Conservation (phyloP, 129 eudicot species). For the Kitagawia praeruptora region DNA sequence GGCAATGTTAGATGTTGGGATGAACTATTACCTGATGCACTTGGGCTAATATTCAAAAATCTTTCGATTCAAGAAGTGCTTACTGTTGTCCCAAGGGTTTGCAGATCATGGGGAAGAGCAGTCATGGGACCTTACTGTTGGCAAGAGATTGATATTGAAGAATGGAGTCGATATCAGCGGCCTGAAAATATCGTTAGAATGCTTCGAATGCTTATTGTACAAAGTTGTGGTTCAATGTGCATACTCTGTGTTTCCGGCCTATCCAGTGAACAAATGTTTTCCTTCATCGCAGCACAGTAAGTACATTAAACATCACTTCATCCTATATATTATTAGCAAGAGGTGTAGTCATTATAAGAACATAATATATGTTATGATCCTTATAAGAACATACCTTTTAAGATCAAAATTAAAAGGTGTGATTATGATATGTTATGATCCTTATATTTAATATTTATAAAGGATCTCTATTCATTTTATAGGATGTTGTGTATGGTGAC, state of each 20-base stretch:
- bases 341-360: too few relatives aligned
- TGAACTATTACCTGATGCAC: slow-evolving; percentile 43
- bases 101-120: slow-evolving; percentile 44
- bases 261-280: slow-evolving; percentile 18
- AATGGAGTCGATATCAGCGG: slow-evolving; percentile 35
- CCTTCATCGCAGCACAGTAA: slow-evolving; percentile 40
- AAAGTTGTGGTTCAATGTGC: slow-evolving; percentile 38
- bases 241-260: slow-evolving; percentile 39
- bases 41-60: slow-evolving; percentile 39
- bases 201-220: slow-evolving; percentile 28
- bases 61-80: slow-evolving; percentile 40
- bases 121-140: slow-evolving; percentile 55
- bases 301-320: not conserved
- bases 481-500: too few relatives aligned
- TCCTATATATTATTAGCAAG: not conserved
- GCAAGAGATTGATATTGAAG: slow-evolving; percentile 60
- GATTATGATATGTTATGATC: too few relatives aligned
- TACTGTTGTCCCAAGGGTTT: slow-evolving; percentile 38
- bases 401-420: too few relatives aligned
- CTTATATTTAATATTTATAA: too few relatives aligned
- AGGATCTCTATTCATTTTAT: too few relatives aligned
- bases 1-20: slow-evolving; percentile 36
- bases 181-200: slow-evolving; percentile 35
- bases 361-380: too few relatives aligned
- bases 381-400: too few relatives aligned